phyloP scores from a whole-genome alignment of 2,329 filamentous ascomycete genomes.

The Massarina eburnea region DNA sequence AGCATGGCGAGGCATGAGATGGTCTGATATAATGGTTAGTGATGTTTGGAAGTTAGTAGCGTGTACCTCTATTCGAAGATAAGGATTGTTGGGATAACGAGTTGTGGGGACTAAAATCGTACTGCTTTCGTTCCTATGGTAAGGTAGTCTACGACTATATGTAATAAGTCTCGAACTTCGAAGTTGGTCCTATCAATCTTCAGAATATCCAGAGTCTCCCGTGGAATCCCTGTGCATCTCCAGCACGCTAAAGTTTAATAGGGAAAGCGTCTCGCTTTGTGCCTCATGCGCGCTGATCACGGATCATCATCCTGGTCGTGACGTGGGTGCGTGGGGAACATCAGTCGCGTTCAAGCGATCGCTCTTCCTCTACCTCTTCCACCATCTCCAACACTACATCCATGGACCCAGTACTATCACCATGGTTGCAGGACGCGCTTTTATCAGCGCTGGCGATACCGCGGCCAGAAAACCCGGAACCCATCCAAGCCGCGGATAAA shows the following conservation, averaged over 20 bases:
- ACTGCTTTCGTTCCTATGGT: too few species aligned
- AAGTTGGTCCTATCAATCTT: too few species aligned
- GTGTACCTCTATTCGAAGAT: too few species aligned
- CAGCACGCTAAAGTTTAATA: neutral
- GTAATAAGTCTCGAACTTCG: too few species aligned
- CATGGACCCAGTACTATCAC: constrained; percentile 3
- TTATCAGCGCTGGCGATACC: neutral
- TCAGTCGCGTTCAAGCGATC: neutral
- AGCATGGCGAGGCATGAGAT: too few species aligned
- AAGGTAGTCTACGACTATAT: too few species aligned
- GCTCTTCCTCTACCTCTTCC: neutral
- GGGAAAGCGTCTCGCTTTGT: neutral
- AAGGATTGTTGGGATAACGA: too few species aligned
- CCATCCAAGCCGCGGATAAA: neutral
- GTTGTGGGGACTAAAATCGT: too few species aligned
- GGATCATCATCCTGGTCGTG: neutral
- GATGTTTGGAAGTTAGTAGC: too few species aligned
- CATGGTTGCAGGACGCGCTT: constrained; percentile 8
- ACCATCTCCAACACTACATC: neutral
- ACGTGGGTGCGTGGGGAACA: neutral
- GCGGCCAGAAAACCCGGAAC: neutral
- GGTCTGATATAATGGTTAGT: too few species aligned
- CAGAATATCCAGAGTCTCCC: too few species aligned
- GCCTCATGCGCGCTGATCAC: neutral
- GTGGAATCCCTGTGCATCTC: neutral